Evolutionary conservation across 441 rosid genomes (phyloP), one percentile per base, ranked within the genome.

Genomic region (Arabidopsis hybrid): DNA sequence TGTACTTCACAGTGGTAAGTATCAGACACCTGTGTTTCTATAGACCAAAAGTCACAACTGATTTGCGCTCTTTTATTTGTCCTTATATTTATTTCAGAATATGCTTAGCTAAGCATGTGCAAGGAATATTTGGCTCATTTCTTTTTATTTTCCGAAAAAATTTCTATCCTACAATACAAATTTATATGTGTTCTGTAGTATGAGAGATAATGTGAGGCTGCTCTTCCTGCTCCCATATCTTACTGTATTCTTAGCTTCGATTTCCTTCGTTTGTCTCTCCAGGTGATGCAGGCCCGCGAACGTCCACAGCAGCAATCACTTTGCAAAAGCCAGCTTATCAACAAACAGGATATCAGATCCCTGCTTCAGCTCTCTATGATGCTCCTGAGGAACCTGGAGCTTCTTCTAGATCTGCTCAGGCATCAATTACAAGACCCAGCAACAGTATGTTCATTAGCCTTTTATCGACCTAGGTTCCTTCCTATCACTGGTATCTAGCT

Each of bases 341-440:
- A 79, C 88, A 82, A 67, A 66, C 84, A 60, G 84, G 87, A 73
- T 95, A 84, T 74, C 97, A 89, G 82, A 95, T 73, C 16, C 96
- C 99, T 60, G 93, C 97, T 39, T 88, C 97, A 53, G 97, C 97
- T 78, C 83, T 95, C 61, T 92, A 89, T 65, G 94, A 89, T 74
- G 65, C 73, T 8, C 61, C 81, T 61, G 92, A 84, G 72, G 95
- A 86, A 72, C 72, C 77, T 39, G 47, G 66, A 72, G 80, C 73
- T 81, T 83, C 80, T 64, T 53, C 32, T 31, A 65, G 67, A 60
- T 75, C 81, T 45, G 45, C 50, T 67, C 83, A 75, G 32, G 62
- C 70, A 49, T 49, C 77, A 62, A 35, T 60, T 40, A 50, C 57
- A 65, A 78, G 78, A 68, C 65, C 74, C 17, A 50, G 65, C 58